Evolutionary conservation across 768 basidiomycete genomes (phyloP), one percentile per base, ranked within the genome.

Genomic region (Paxillus rubicundulus): DNA sequence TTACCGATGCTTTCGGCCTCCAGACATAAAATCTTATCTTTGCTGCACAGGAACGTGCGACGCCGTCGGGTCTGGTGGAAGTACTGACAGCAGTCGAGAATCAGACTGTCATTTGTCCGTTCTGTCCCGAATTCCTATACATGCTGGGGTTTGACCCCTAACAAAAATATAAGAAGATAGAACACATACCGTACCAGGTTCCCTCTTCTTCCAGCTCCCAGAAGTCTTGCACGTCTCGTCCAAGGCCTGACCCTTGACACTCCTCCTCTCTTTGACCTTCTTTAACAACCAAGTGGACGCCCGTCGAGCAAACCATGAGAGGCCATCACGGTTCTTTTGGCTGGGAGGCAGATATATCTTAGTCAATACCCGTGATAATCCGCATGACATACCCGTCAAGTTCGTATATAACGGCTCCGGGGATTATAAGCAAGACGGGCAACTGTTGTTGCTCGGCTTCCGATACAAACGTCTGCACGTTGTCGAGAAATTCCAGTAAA

Each of bases 11-110:
- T 74, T 60, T 79, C 75, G 32, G 74, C 73, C 56, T 82, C 74
- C 45, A 82, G 71, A 50, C 77, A 80, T 28, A 92, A 68, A 57
- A 86, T 86, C 43, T 79, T 84, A 68, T 92, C 90, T 43, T 75
- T 80, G 50, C 82, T 88, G 64, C 85, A 83, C 40, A 90, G 58
- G 47, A 78, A 71, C n/a, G 84, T 85, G 54, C 68, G 73, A n/a
- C 73, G 70, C 41, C 61, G 68, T 21, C 69, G 73, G 36, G 58
- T 67, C 49, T 60, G 66, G 43, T 54, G 48, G 56, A 85, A 89
- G 65, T 83, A 86, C 58, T 76, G 70, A 61, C 84, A 87, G 59
- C 89, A 92, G 64, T 92, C 91, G 47, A 87, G 68, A 59, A 93
- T 89, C 36, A 86, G 68, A 47, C 75, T 74, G 60, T 93, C 90